phyloP scores from a whole-genome alignment of 2,329 filamentous ascomycete genomes.

The Nannizziopsis arthrosporioides region DNA sequence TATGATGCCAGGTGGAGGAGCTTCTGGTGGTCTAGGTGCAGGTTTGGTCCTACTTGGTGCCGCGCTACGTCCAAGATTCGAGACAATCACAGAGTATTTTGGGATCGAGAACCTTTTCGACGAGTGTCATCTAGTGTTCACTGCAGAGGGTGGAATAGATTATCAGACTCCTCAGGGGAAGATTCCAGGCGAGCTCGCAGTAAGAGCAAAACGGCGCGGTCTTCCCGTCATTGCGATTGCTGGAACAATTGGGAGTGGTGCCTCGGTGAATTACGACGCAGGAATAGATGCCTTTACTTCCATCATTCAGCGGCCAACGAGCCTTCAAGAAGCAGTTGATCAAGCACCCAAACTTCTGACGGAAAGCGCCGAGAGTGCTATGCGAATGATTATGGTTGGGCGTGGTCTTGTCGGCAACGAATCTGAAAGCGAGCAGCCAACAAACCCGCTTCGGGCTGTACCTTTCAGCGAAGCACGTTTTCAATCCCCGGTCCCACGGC shows the following conservation, averaged over 20 bases:
- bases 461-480: background rate
- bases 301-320: conserved; percentile 22
- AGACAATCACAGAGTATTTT: conserved; percentile 43
- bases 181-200: conserved; percentile 43
- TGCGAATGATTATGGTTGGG: conserved; percentile 23
- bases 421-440: background rate
- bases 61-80: conserved; percentile 37
- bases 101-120: conserved; percentile 38
- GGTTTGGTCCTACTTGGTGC: conserved; percentile 41
- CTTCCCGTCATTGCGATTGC: conserved; percentile 39
- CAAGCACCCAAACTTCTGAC: conserved; percentile 20
- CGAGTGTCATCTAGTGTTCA: conserved; percentile 41
- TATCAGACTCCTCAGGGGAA: conserved; percentile 43
- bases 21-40: conserved; percentile 43
- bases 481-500: background rate
- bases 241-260: conserved; percentile 32
- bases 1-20: conserved; percentile 37
- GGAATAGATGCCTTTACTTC: conserved; percentile 27
- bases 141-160: conserved; percentile 44
- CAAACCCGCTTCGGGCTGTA: background rate
- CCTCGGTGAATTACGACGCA: conserved; percentile 24
- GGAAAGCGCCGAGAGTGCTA: conserved; percentile 23
- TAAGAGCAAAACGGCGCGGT: conserved; percentile 36
- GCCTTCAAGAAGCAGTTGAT: conserved; percentile 22
- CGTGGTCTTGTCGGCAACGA: background rate